A percentile compares a stretch with the other conserved stretches of the same genome.
These are phyloP conservation scores for Tephrocybe sp. DNA, from an alignment of 768 basidiomycete species.

Conservation along the genomic window DNA sequence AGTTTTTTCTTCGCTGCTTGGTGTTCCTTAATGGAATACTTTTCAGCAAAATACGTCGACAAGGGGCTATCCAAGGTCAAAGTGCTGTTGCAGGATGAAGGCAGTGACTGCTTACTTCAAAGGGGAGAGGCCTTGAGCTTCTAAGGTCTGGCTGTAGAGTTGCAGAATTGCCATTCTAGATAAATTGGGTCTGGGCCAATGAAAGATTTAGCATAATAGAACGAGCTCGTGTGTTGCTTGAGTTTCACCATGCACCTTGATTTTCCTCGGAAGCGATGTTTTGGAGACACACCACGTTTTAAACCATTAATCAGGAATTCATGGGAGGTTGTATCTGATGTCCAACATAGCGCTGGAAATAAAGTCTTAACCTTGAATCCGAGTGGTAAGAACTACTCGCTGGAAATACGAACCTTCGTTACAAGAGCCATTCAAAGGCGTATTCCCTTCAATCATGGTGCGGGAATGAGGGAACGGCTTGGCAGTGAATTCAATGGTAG, in stretches of 20 bases:
- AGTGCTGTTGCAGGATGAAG: background rate
- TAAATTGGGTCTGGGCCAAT: slow-evolving; percentile 43
- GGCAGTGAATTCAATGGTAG: slow-evolving; percentile 58
- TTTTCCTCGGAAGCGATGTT: slow-evolving; percentile 62
- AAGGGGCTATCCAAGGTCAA: slow-evolving; percentile 1
- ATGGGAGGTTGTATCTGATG: slow-evolving; percentile 45
- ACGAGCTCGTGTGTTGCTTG: background rate
- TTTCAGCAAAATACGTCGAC: slow-evolving; percentile 46
- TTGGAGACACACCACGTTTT: slow-evolving; percentile 75
- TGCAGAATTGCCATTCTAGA: slow-evolving; percentile 56
- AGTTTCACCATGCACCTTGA: slow-evolving; percentile 46
- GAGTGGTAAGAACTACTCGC: background rate
- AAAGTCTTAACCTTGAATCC: background rate
- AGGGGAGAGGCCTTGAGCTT: slow-evolving; percentile 12
- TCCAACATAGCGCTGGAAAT: slow-evolving; percentile 82
- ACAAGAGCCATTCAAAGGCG: slow-evolving; percentile 45
- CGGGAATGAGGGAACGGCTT: slow-evolving; percentile 62
- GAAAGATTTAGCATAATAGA: background rate
- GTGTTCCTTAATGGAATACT: slow-evolving; percentile 43
- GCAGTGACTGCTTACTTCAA: slow-evolving; percentile 16
- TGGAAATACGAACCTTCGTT: slow-evolving; percentile 60
- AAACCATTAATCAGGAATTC: slow-evolving; percentile 80
- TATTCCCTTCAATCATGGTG: slow-evolving; percentile 26
- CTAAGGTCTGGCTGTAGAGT: slow-evolving; percentile 34
- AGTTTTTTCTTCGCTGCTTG: slow-evolving; percentile 52